Evolutionary conservation across 2,329 filamentous ascomycete genomes (phyloP).

Genomic region (Cylindrodendrum hubeiense): DNA sequence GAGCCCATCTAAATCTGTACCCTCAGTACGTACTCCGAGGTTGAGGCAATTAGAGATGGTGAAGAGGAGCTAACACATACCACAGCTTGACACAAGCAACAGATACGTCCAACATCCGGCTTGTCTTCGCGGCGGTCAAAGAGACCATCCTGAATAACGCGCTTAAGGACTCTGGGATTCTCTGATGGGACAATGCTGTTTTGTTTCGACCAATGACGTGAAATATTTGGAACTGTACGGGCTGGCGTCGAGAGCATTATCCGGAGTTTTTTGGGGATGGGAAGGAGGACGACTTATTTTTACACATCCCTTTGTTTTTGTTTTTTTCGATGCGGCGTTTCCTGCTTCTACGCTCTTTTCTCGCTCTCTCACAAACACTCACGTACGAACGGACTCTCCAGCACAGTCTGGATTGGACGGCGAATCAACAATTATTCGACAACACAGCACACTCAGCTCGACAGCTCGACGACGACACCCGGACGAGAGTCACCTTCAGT

Average conservation of each 20-base stretch:
- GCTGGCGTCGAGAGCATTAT: slow-evolving; percentile 46
- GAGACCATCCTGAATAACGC: slow-evolving; percentile 99
- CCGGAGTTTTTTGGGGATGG: slow-evolving; percentile 43
- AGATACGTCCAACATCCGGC: slow-evolving; percentile 96
- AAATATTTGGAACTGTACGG: slow-evolving; percentile 37
- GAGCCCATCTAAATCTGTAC: slow-evolving; percentile 95
- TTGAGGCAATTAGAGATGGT: background rate
- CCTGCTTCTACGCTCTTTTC: slow-evolving; percentile 27
- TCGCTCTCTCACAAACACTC: slow-evolving; percentile 23
- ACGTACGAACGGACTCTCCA: slow-evolving; percentile 22
- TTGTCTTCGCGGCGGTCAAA: slow-evolving; percentile 98
- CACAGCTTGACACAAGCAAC: slow-evolving; percentile 95
- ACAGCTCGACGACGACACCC: slow-evolving; percentile 24
- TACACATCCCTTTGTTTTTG: slow-evolving; percentile 38
- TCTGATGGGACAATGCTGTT: slow-evolving; percentile 63
- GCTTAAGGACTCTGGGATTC: slow-evolving; percentile 96
- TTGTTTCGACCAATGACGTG: slow-evolving; percentile 37
- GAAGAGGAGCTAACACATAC: slow-evolving; percentile 29
- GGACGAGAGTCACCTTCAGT: slow-evolving; percentile 28
- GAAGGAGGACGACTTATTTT: slow-evolving; percentile 39
- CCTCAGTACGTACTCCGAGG: slow-evolving; percentile 80
- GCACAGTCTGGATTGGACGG: slow-evolving; percentile 27
- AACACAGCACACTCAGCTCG: slow-evolving; percentile 17
- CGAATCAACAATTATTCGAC: slow-evolving; percentile 26
- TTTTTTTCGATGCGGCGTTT: slow-evolving; percentile 34